Evolutionary conservation across 352 stramenopile species (phyloP), one percentile per base, ranked within the genome.

Genomic region (Pythium phragmitis): DNA sequence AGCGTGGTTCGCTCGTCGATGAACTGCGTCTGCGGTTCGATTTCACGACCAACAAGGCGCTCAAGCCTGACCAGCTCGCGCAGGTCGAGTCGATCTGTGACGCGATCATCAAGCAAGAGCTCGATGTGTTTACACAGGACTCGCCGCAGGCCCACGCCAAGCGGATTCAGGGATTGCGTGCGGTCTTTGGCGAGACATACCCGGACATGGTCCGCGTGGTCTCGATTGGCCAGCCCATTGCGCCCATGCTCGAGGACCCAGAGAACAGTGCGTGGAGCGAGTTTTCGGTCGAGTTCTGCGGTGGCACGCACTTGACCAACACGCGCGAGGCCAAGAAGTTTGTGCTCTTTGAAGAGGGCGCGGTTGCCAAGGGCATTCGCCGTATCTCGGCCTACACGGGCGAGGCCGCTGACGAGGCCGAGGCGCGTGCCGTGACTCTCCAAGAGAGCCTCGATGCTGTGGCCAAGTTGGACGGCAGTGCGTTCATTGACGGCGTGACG

Each of bases 171-270:
- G 96, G 95, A 33, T 78, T 99, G n/a, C 82, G 97, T 42, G 97
- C 97, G 17, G 97, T 99, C 16, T 99, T 99, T 75, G 97, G 98
- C 49, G 98, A 99, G 82, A 97, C 96, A 6, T 99, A 99, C 86
- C 98, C 98, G 13, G 97, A 99, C 83, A 93, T 97, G 48, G 97
- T 99, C 0, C 84, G 97, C 42, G 97, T 99, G 23, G 92, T 99
- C 9, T 96, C 87, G 23, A 97, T 99, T 28, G 97, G 97, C 23
- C 78, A 95, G 47, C 66, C 78, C 9, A 89, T 92, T 46, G 70
- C 72, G 13, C 71, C 77, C 47, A 92, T 85, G 85, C 76, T 92
- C 13, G 74, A 91, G 55, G 88, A 98, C 63, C 94, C 95, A 3
- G 80, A 87, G 65, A 96, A 96, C 72, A 89, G 77, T 57, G 79